Conservation (phyloP, 202 grass and related monocot genomes). For the Setaria viridis region DNA sequence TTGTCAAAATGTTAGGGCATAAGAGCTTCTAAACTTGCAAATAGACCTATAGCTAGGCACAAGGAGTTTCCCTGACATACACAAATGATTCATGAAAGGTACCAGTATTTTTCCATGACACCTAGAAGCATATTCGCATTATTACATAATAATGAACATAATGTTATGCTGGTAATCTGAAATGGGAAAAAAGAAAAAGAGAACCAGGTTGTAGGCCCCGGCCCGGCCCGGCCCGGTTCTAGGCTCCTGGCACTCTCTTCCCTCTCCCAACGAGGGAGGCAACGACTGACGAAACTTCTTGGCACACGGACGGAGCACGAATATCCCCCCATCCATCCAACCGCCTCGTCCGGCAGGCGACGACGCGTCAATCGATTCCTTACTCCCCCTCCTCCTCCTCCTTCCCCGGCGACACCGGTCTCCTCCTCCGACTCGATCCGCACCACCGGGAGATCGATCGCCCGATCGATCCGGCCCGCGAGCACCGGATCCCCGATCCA, state of each 20-base stretch:
- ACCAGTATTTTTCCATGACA: too few species aligned
- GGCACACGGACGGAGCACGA: not conserved
- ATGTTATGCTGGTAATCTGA: too few species aligned
- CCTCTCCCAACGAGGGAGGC: not conserved
- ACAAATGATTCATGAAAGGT: too few species aligned
- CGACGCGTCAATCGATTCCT: constrained; percentile 24
- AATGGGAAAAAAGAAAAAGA: not conserved
- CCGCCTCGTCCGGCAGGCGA: not conserved
- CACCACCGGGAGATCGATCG: not conserved
- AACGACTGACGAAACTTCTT: constrained; percentile 25
- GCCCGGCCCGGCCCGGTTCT: not conserved
- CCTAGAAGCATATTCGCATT: too few species aligned
- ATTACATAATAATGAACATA: too few species aligned
- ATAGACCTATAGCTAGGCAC: too few species aligned
- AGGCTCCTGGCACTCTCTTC: not conserved
- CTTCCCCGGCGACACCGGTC: constrained; percentile 23
- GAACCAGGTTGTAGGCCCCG: too few species aligned
- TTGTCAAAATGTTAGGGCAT: too few species aligned
- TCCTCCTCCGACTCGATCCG: not conserved
- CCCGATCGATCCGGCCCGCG: not conserved
- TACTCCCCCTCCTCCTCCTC: not conserved
- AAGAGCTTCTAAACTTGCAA: too few species aligned
- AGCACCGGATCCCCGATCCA: not conserved
- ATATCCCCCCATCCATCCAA: constrained; percentile 4
- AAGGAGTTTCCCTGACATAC: too few species aligned